Percentiles rank a stretch among this genome's conserved stretches.
phyloP scores from a whole-genome alignment of 2,329 filamentous ascomycete genomes.

The Aureobasidium leucospermi region DNA sequence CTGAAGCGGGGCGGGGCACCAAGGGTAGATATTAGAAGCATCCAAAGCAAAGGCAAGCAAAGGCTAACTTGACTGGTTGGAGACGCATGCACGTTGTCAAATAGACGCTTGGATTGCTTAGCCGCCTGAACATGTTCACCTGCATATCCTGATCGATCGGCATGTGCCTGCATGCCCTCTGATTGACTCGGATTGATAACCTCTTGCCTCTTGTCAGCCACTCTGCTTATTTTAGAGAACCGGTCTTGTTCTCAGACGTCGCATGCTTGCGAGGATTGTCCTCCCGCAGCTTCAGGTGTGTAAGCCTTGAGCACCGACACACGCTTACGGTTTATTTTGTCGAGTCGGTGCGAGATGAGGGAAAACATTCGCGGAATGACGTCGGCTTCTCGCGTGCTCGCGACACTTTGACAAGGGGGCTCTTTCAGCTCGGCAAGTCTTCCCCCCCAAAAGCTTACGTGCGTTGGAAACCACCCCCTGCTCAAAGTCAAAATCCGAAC shows the following conservation, averaged over 20 bases:
- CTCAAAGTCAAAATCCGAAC: background rate
- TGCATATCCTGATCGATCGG: slow-evolving; percentile 9
- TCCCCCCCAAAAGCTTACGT: background rate
- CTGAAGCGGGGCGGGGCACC: background rate
- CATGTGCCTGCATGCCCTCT: background rate
- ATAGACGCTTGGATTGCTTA: slow-evolving; percentile 7
- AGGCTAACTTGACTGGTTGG: background rate
- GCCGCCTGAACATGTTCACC: slow-evolving; percentile 4
- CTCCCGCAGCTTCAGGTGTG: background rate
- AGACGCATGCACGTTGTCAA: slow-evolving; percentile 11
- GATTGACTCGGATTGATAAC: background rate
- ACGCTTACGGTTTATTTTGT: background rate
- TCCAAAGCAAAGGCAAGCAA: background rate
- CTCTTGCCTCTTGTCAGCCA: background rate
- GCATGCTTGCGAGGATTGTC: background rate
- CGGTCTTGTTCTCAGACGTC: background rate
- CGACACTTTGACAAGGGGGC: background rate
- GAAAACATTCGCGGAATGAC: slow-evolving; percentile 1
- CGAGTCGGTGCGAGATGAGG: slow-evolving; percentile 2
- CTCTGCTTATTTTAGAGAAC: background rate
- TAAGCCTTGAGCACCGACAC: background rate
- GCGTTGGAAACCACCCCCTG: background rate
- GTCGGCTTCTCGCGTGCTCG: background rate
- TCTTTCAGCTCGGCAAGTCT: background rate
- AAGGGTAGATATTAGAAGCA: background rate